Evolutionary conservation across 345 rosid genomes (phyloP).

Genomic region (Streptanthus diversifolius): DNA sequence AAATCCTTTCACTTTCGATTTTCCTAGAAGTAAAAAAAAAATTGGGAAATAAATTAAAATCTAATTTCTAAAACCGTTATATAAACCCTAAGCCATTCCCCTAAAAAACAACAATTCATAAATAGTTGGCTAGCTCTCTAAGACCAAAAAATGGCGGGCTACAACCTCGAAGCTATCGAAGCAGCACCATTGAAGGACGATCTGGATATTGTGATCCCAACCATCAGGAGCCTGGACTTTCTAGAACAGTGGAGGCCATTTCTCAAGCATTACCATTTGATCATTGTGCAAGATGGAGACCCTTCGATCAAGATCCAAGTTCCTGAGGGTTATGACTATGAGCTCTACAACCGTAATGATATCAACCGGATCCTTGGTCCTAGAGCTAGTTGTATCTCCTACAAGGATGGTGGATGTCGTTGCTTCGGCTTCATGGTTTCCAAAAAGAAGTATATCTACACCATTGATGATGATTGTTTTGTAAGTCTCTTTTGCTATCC

Average conservation of each 20-base stretch:
- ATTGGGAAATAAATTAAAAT: background rate
- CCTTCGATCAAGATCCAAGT: conserved; percentile 62
- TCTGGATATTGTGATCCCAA: conserved; percentile 81
- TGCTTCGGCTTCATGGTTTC: conserved; percentile 84
- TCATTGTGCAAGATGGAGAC: conserved; percentile 87
- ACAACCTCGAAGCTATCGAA: conserved; percentile 35
- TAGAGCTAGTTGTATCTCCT: conserved; percentile 73
- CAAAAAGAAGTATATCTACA: conserved; percentile 78
- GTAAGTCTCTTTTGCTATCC: conserved; percentile 42
- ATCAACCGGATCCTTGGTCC: conserved; percentile 77
- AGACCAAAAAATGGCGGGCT: conserved; percentile 33
- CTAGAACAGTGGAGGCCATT: conserved; percentile 84
- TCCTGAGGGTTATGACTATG: conserved; percentile 78
- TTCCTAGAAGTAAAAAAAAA: background rate
- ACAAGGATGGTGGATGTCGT: conserved; percentile 67
- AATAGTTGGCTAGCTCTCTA: background rate
- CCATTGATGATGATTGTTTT: conserved; percentile 92
- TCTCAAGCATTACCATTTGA: conserved; percentile 68
- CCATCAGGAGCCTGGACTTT: conserved; percentile 73
- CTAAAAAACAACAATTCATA: background rate
- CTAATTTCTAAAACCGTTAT: background rate
- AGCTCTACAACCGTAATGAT: conserved; percentile 77
- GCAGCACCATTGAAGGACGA: conserved; percentile 58
- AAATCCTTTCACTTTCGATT: background rate
- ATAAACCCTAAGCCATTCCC: conserved; percentile 6